phyloP scores from a whole-genome alignment of 2,329 filamentous ascomycete species.

The Trichoderma lentiforme region DNA sequence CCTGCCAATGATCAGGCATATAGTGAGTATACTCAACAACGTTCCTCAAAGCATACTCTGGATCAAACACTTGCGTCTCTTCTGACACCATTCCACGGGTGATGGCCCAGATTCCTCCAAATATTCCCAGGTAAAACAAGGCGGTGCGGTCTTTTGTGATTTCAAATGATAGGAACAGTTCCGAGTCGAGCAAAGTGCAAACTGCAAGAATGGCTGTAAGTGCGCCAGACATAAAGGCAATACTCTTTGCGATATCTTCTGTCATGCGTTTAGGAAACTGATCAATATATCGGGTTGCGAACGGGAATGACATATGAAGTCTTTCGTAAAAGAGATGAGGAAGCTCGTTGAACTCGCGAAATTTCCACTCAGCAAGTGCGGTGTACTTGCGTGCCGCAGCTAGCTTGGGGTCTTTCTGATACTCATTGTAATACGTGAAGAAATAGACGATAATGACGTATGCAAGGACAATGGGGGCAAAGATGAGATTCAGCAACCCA shows the following conservation, averaged over 20 bases:
- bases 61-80: slow-evolving; percentile 86
- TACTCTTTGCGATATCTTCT: slow-evolving; percentile 76
- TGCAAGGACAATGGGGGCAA: slow-evolving; percentile 81
- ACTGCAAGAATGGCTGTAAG: slow-evolving; percentile 81
- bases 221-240: slow-evolving; percentile 84
- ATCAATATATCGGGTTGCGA: slow-evolving; percentile 86
- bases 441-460: slow-evolving; percentile 88
- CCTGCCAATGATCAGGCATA: slow-evolving; percentile 83
- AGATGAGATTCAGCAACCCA: slow-evolving; percentile 79
- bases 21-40: slow-evolving; percentile 94
- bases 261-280: slow-evolving; percentile 96
- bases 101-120: slow-evolving; percentile 79
- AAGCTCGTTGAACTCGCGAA: slow-evolving; percentile 96
- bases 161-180: slow-evolving; percentile 88
- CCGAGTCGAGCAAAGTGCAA: slow-evolving; percentile 82
- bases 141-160: slow-evolving; percentile 85
- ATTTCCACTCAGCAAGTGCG: slow-evolving; percentile 94
- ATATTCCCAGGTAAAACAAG: slow-evolving; percentile 82
- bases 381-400: slow-evolving; percentile 84
- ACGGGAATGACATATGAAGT: slow-evolving; percentile 91
- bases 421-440: slow-evolving; percentile 94
- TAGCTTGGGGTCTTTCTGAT: slow-evolving; percentile 87
- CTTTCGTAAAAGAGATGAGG: slow-evolving; percentile 87
- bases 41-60: slow-evolving; percentile 80
- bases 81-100: slow-evolving; percentile 81